phyloP scores from a whole-genome alignment of 1,284 basidiomycete species.

The Moniliophthora roreri region DNA sequence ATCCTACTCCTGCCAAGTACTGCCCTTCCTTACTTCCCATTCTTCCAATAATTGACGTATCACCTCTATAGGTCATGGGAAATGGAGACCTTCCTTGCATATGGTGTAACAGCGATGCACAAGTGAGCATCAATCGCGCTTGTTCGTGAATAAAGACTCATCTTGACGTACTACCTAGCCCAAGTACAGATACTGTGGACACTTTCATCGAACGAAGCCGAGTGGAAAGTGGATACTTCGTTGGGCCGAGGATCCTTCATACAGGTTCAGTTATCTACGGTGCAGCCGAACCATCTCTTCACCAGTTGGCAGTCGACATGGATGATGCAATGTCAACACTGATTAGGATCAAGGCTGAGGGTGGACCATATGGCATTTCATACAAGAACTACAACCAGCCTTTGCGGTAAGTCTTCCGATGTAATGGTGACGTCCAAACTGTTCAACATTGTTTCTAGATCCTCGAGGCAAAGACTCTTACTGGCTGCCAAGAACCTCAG shows the following conservation, averaged over 20 bases:
- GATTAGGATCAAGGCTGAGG: constrained; percentile 66
- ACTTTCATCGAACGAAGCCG: constrained; percentile 65
- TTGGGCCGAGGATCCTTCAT: constrained; percentile 71
- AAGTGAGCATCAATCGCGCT: constrained; percentile 46
- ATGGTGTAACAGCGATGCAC: constrained; percentile 73
- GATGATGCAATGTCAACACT: constrained; percentile 65
- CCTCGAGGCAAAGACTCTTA: constrained; percentile 66
- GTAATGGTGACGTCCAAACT: not conserved
- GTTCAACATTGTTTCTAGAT: constrained; percentile 35
- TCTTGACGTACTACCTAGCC: constrained; percentile 41
- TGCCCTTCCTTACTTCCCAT: too few species aligned
- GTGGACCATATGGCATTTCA: constrained; percentile 65
- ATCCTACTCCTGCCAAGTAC: constrained; percentile 49
- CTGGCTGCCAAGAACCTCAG: constrained; percentile 57
- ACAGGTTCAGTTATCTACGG: constrained; percentile 70
- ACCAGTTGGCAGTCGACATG: constrained; percentile 63
- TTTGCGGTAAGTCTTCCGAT: constrained; percentile 42
- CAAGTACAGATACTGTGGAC: constrained; percentile 60
- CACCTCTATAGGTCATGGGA: constrained; percentile 56
- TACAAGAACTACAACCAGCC: constrained; percentile 81
- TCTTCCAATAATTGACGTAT: too few species aligned
- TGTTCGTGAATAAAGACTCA: constrained; percentile 1
- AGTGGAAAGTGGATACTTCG: constrained; percentile 62
- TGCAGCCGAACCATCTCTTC: constrained; percentile 44
- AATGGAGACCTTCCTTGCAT: constrained; percentile 69